Conservation (phyloP, 805 yeast genomes). For the Starmerella stigmatis region DNA sequence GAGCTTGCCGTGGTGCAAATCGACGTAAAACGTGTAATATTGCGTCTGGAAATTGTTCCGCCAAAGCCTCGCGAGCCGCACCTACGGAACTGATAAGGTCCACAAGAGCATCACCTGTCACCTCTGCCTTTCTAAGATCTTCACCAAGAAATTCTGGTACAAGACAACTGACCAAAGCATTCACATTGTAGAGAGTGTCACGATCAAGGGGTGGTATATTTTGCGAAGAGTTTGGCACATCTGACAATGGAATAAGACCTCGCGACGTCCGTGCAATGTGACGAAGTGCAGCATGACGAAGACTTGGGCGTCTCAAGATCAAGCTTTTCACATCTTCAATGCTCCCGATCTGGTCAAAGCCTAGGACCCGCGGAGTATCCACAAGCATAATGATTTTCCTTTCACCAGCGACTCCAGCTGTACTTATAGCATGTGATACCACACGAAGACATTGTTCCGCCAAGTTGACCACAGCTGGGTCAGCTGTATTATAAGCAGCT, state of each 20-base stretch:
- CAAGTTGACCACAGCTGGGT: background rate
- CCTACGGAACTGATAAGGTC: background rate
- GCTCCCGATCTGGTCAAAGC: background rate
- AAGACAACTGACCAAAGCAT: background rate
- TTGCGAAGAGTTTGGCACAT: background rate
- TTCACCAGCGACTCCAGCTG: background rate
- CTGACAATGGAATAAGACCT: background rate
- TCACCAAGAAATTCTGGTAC: background rate
- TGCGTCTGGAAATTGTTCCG: background rate
- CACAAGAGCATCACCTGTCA: background rate
- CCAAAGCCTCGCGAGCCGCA: background rate
- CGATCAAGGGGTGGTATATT: background rate
- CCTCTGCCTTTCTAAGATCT: background rate
- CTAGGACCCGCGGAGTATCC: background rate
- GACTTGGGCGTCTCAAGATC: background rate
- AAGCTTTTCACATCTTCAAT: background rate
- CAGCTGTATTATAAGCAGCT: background rate
- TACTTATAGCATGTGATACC: background rate
- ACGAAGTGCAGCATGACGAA: background rate
- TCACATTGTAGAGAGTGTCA: background rate
- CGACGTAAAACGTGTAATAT: background rate
- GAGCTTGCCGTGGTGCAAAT: background rate
- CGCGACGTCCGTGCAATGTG: background rate
- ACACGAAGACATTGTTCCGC: background rate
- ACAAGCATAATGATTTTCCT: background rate